These are phyloP conservation scores for Phoenix dactylifera DNA, from an alignment of 176 grass and related monocot species.

Conservation along the genomic window DNA sequence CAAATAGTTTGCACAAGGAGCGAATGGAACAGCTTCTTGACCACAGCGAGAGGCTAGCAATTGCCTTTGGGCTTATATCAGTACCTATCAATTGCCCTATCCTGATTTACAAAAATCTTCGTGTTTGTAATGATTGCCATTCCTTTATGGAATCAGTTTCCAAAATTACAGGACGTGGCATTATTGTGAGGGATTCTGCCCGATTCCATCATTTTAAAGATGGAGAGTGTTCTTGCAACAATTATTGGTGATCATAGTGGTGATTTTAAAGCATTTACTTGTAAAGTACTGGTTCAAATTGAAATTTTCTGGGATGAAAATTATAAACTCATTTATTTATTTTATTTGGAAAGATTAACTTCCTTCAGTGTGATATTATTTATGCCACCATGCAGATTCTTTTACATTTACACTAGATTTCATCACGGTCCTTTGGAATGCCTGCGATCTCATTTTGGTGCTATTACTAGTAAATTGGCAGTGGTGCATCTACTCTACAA, in stretches of 20 bases:
- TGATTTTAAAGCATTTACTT: no score
- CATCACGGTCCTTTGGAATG: no score
- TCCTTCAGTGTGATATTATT: no score
- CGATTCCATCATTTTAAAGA: constrained; percentile 18
- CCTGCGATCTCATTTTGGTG: no score
- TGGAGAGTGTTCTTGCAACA: constrained; percentile 14
- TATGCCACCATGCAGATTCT: no score
- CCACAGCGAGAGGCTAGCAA: constrained; percentile 19
- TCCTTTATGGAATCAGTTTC: constrained; percentile 10
- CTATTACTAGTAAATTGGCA: no score
- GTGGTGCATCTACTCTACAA: no score
- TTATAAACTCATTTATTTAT: no score
- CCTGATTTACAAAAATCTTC: constrained; percentile 14
- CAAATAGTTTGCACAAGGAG: background rate
- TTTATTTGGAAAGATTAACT: no score
- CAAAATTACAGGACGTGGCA: constrained; percentile 2
- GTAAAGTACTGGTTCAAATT: no score
- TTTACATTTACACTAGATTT: no score
- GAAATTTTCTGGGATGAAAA: no score
- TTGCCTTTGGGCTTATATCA: constrained; percentile 18
- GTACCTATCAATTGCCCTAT: constrained; percentile 6
- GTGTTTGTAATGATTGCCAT: constrained; percentile 14
- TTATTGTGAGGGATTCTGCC: constrained; percentile 16
- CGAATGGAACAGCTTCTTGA: constrained; percentile 19
- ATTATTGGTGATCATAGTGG: constrained; percentile 8